Percentiles rank a stretch among this genome's conserved stretches.
Conservation (phyloP, 192 early-diverging fungal genomes). For the Coemansia sp. region DNA sequence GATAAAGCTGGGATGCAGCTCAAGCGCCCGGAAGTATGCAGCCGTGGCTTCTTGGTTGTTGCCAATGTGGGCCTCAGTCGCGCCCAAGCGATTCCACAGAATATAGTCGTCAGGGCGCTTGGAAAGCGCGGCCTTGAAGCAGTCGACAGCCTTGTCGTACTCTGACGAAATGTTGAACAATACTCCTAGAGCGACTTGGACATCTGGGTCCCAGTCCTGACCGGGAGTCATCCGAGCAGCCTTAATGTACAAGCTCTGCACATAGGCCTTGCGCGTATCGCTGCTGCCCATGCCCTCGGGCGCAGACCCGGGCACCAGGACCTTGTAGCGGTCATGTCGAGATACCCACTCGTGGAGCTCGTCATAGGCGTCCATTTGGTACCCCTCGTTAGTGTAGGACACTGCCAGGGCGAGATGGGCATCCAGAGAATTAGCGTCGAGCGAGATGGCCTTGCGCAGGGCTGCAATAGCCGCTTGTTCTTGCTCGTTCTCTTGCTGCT, state of each 20-base stretch:
- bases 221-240: slow-evolving; percentile 69
- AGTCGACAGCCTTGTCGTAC: slow-evolving; percentile 96
- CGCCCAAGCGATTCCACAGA: slow-evolving; percentile 97
- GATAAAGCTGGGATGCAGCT: slow-evolving; percentile 94
- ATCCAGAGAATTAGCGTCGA: slow-evolving; percentile 76
- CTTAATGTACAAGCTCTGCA: slow-evolving; percentile 77
- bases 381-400: slow-evolving; percentile 92
- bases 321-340: slow-evolving; percentile 72
- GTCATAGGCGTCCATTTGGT: slow-evolving; percentile 84
- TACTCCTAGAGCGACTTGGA: slow-evolving; percentile 93
- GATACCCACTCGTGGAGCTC: slow-evolving; percentile 86
- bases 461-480: slow-evolving; percentile 91
- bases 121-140: slow-evolving; percentile 90
- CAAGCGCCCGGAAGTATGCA: slow-evolving; percentile 91
- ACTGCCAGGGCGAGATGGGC: slow-evolving; percentile 88
- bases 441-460: slow-evolving; percentile 72
- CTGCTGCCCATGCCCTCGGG: slow-evolving; percentile 38
- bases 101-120: slow-evolving; percentile 88
- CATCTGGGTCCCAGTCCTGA: slow-evolving; percentile 76
- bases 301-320: slow-evolving; percentile 41
- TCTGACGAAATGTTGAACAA: slow-evolving; percentile 93
- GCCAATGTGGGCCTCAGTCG: slow-evolving; percentile 91
- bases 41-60: slow-evolving; percentile 78
- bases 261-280: slow-evolving; percentile 65
- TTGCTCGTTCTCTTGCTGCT: slow-evolving; percentile 97